Base-by-base conservation (phyloP, 768 basidiomycete species). In the Cystobasidium onofrii region DNA sequence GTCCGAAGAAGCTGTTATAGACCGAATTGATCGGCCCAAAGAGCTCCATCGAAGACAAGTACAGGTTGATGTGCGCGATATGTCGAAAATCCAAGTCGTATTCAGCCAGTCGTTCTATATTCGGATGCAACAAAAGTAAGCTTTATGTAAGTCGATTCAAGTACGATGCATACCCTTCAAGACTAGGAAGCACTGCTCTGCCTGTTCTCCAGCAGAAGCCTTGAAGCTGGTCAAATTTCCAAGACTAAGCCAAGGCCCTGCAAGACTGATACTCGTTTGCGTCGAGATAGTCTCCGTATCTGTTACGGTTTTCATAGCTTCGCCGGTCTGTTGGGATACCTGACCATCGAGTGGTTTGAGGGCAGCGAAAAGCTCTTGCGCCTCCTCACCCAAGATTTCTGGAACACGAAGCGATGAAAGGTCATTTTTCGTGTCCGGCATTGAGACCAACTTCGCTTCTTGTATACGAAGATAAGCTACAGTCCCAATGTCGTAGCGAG, bases 391-490 rank as follows among this genome's bases (percentile, higher is more conserved):
- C 46, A 50, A 20, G 46, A 50, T 15, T 7, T 3, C 46, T 15
- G 46, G 46, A 7, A 50, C 46, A n/a, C 15, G 46, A 4, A 50
- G 3, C 20, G n/a, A n/a, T n/a, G 46, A 50, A 20, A 50, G 46
- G n/a, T 50, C 46, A 4, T 3, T 7, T 50, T 7, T 12, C 46
- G 4, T 50, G 46, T 20, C 20, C 6, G 50, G 50, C 73, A 94
- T 97, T 4, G 82, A 77, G 74, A 85, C 84, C 34, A 97, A 82
- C 1, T 81, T 79, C 0, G 90, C 92, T 7, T 82, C 80, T 78
- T 89, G 89, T 73, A 98, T 85, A 71, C 90, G 87, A 20, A 98
- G 82, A 81, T 89, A 97, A 17, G 96, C 95, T 41, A 98, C 94
- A 0, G 91, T 89, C 0, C 90, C 91, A 78, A 94, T 89, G 1